A percentile compares a stretch with the other conserved stretches of the same genome.
Evolutionary conservation across 2,329 filamentous ascomycete genomes (phyloP).

Genomic region (Sclerotinia nivalis): DNA sequence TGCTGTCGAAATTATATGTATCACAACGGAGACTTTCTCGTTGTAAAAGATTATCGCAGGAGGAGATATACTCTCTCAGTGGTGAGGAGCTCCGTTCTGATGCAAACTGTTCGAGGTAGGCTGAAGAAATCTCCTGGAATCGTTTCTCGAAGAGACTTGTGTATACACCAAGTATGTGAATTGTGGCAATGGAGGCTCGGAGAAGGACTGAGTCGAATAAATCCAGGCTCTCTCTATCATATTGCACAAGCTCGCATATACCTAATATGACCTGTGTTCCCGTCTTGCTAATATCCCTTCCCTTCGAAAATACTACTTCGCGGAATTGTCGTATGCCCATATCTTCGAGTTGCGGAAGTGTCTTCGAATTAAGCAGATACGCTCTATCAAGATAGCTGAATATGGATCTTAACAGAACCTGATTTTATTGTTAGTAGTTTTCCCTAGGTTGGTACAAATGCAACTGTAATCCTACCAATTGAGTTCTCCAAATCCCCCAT

Average conservation of each 20-base stretch:
- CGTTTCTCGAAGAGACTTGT: conserved; percentile 74
- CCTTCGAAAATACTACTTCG: conserved; percentile 49
- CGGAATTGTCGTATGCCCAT: conserved; percentile 78
- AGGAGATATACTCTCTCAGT: conserved; percentile 74
- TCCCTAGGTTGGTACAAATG: not conserved
- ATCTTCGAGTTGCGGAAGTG: conserved; percentile 73
- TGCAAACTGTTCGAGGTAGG: conserved; percentile 70
- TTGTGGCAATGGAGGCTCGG: conserved; percentile 73
- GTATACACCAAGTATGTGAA: conserved; percentile 84
- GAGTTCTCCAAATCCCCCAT: conserved; percentile 78
- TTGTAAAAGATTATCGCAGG: conserved; percentile 67
- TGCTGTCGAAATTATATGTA: conserved; percentile 76
- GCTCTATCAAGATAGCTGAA: conserved; percentile 95
- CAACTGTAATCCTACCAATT: conserved; percentile 59
- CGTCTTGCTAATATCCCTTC: conserved; percentile 40
- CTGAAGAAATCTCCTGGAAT: conserved; percentile 66
- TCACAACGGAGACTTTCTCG: conserved; percentile 77
- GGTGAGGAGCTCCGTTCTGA: conserved; percentile 61
- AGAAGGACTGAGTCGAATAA: conserved; percentile 66
- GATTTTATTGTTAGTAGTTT: conserved; percentile 25
- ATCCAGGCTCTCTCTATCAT: conserved; percentile 62
- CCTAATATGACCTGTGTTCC: conserved; percentile 53
- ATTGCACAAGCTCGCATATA: conserved; percentile 73
- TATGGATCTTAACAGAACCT: conserved; percentile 79
- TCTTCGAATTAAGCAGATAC: conserved; percentile 75